phyloP scores from a whole-genome alignment of 768 basidiomycete species.

The Calocybe cyanea region DNA sequence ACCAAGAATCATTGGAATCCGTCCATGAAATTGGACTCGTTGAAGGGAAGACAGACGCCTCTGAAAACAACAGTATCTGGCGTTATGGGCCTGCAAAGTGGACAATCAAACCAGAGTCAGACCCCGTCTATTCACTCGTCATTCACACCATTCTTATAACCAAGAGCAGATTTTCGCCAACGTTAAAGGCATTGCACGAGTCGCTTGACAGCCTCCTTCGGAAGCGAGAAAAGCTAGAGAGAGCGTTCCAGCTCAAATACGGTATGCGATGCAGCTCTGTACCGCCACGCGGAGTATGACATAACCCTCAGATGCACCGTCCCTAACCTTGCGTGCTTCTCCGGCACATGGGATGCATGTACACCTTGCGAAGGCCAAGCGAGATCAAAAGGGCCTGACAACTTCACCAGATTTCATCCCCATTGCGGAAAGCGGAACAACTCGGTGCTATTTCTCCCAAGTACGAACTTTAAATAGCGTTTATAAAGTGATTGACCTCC shows the following conservation, averaged over 20 bases:
- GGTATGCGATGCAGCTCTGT: slow-evolving; percentile 32
- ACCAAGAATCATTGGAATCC: slow-evolving; percentile 6
- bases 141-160: slow-evolving; percentile 1
- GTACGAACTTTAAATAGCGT: slow-evolving; percentile 30
- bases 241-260: slow-evolving; percentile 46
- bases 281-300: not conserved
- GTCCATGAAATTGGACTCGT: not conserved
- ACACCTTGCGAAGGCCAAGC: slow-evolving; percentile 62
- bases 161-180: slow-evolving; percentile 54
- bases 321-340: slow-evolving; percentile 67
- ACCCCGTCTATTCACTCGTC: slow-evolving; percentile 4
- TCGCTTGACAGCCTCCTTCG: slow-evolving; percentile 40
- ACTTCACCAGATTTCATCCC: slow-evolving; percentile 47
- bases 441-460: slow-evolving; percentile 65
- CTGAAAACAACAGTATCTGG: slow-evolving; percentile 15
- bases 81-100: slow-evolving; percentile 39
- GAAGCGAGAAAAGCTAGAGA: slow-evolving; percentile 51
- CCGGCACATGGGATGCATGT: slow-evolving; percentile 72
- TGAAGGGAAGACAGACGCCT: not conserved
- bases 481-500: not conserved
- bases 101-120: slow-evolving; percentile 66
- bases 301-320: slow-evolving; percentile 54
- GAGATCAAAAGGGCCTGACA: slow-evolving; percentile 51
- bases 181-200: slow-evolving; percentile 46
- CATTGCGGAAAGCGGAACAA: slow-evolving; percentile 61